Conservation (phyloP, 768 basidiomycete genomes). For the Amanita muscaria region DNA sequence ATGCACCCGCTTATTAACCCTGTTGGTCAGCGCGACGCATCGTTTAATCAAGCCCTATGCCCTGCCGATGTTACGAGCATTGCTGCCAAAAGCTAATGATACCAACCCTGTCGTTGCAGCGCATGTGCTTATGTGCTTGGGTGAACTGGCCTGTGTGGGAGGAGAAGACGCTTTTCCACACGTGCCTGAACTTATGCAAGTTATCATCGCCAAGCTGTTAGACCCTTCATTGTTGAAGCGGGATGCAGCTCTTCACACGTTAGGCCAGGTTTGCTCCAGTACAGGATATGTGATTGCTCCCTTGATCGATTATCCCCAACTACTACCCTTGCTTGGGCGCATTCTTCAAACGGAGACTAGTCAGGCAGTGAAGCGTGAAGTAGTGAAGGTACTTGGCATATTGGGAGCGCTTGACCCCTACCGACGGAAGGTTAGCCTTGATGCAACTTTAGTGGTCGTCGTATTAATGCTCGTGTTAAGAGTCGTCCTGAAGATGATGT, state of each 20-base stretch:
- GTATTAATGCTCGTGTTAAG: slow-evolving; percentile 20
- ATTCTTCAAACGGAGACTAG: slow-evolving; percentile 78
- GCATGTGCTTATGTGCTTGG: slow-evolving; percentile 88
- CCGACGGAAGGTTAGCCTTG: slow-evolving; percentile 82
- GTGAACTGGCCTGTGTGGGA: slow-evolving; percentile 86
- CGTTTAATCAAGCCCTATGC: slow-evolving; percentile 94
- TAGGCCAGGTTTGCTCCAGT: slow-evolving; percentile 93
- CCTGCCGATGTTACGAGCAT: slow-evolving; percentile 86
- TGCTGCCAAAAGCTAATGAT: slow-evolving; percentile 85
- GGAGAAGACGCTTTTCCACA: slow-evolving; percentile 85
- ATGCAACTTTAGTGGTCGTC: neutral
- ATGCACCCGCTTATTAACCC: slow-evolving; percentile 80
- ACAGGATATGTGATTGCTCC: slow-evolving; percentile 93
- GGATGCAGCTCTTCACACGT: slow-evolving; percentile 87
- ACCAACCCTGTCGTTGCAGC: slow-evolving; percentile 82
- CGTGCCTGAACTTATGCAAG: slow-evolving; percentile 81
- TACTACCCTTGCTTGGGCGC: slow-evolving; percentile 76
- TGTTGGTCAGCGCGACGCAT: slow-evolving; percentile 86
- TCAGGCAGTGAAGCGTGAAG: slow-evolving; percentile 69
- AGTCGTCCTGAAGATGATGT: slow-evolving; percentile 58
- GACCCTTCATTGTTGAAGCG: slow-evolving; percentile 85
- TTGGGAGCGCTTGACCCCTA: slow-evolving; percentile 96
- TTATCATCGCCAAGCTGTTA: slow-evolving; percentile 82
- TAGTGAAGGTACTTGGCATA: slow-evolving; percentile 92
- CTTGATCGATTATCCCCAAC: slow-evolving; percentile 82